A percentile compares a stretch with the other conserved stretches of the same genome.
Evolutionary conservation across 441 rosid genomes (phyloP).

Genomic region (Jatropha multifida): DNA sequence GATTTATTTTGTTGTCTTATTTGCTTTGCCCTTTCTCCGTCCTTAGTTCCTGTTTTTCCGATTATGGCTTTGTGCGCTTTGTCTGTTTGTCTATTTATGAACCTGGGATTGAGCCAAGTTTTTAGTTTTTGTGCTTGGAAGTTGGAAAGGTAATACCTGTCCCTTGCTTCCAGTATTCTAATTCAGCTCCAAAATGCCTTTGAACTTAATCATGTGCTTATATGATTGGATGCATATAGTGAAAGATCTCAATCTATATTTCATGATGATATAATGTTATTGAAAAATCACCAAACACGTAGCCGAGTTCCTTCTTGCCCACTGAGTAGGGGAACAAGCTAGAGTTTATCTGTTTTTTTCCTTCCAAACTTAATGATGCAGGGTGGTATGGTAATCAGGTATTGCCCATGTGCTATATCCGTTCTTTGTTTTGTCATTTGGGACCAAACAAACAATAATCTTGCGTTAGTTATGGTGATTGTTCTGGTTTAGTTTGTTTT

Average conservation of each 20-base stretch:
- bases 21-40: not conserved
- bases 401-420: not conserved
- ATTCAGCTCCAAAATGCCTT: not conserved
- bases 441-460: not conserved
- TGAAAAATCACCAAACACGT: not conserved
- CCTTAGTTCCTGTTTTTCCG: not conserved
- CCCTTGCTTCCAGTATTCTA: not conserved
- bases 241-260: not conserved
- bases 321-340: not conserved
- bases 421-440: not conserved
- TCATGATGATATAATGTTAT: not conserved
- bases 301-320: not conserved
- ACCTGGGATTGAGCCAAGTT: not conserved
- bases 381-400: not conserved
- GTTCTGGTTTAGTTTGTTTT: slow-evolving; percentile 5
- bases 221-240: not conserved
- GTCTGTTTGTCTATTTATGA: not conserved
- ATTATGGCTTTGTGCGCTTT: not conserved
- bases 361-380: not conserved
- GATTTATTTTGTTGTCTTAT: not conserved
- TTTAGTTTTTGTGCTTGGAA: not conserved
- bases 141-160: not conserved
- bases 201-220: not conserved
- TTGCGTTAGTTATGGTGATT: not conserved
- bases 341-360: not conserved